Percentiles rank a stretch among this genome's conserved stretches.
Evolutionary conservation across 2,329 filamentous ascomycete species (phyloP).

Genomic region (Botrytis elliptica): DNA sequence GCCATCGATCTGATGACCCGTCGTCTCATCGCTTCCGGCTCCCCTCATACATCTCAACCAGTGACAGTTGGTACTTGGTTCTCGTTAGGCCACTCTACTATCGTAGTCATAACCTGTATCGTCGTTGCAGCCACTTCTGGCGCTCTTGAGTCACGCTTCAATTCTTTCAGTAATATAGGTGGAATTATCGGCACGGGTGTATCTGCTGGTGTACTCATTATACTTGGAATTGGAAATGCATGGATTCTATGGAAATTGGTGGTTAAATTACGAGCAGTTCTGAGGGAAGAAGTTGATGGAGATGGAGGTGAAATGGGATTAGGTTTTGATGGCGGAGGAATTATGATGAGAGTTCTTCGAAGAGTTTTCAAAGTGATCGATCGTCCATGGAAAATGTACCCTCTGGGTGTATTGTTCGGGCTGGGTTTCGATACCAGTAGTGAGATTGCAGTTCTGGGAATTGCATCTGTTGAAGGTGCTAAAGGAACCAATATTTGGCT

Average conservation of each 20-base stretch:
- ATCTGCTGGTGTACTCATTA: slow-evolving; percentile 76
- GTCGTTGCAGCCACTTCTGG: slow-evolving; percentile 89
- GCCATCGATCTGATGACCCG: slow-evolving; percentile 96
- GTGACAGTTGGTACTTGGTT: slow-evolving; percentile 95
- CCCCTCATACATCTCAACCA: slow-evolving; percentile 57
- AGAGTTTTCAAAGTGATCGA: slow-evolving; percentile 73
- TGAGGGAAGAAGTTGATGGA: slow-evolving; percentile 44
- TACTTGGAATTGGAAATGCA: slow-evolving; percentile 79
- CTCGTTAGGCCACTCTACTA: slow-evolving; percentile 88
- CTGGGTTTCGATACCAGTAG: slow-evolving; percentile 94
- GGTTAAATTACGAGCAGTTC: slow-evolving; percentile 61
- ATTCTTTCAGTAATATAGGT: slow-evolving; percentile 74
- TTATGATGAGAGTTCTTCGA: slow-evolving; percentile 69
- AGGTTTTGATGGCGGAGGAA: slow-evolving; percentile 73
- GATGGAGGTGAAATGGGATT: slow-evolving; percentile 44
- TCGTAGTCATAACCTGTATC: slow-evolving; percentile 86
- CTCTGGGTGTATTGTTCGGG: slow-evolving; percentile 82
- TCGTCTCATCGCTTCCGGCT: slow-evolving; percentile 69
- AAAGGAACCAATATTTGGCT: slow-evolving; percentile 90
- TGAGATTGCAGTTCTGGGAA: slow-evolving; percentile 88
- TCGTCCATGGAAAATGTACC: slow-evolving; percentile 93
- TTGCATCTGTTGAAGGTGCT: slow-evolving; percentile 82
- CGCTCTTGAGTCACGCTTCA: slow-evolving; percentile 77
- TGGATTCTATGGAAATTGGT: slow-evolving; percentile 82
- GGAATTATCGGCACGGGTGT: slow-evolving; percentile 88